Base-by-base conservation (phyloP, 2,329 filamentous ascomycete species). In the Alternaria conjuncta region DNA sequence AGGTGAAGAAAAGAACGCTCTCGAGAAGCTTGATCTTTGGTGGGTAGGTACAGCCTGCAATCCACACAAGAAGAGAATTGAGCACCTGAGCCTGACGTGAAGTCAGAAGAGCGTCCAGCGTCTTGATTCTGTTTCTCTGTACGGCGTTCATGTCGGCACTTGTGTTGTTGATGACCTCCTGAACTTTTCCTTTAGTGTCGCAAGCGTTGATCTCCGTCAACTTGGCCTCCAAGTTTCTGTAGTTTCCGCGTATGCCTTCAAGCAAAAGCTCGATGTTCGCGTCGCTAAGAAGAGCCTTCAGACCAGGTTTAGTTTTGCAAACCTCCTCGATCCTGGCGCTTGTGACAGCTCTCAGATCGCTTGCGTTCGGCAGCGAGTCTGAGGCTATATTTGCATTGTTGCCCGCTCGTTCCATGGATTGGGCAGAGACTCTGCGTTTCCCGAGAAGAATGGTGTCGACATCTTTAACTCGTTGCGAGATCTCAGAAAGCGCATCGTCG, bases 61-160 rank as follows among this genome's bases (percentile, higher is more conserved):
- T 36, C 68, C 68, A 71, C 5, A 69, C 41, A 20, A 70, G 59
- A 3, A 71, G 47, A 11, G 54, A 55, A n/a, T 71, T 67, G 4
- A 71, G 50, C 6, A 60, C 57, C 21, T 28, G 18, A 36, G 64
- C 46, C 25, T 69, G 66, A 23, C 57, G 25, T 13, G 61, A 41
- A n/a, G 3, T 64, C 51, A 71, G 21, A 18, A 53, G 59, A 5
- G 23, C 28, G 26, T 61, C 51, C 5, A 66, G 55, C 0, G 44
- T 47, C 20, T 61, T 59, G 12, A 66, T 6, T 1, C n/a, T 60
- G 18, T 62, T 47, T 23, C 55, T 53, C 5, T 59, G 32, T 0
- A 61, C 30, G 4, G 47, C 55, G 9, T 55, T 36, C 30, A 67
- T 30, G 36, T 70, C 66, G 4, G 60, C 53, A 3, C 41, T 46